Conservation (phyloP, 2,329 filamentous ascomycete genomes). For the Hirsutella minnesotensis region DNA sequence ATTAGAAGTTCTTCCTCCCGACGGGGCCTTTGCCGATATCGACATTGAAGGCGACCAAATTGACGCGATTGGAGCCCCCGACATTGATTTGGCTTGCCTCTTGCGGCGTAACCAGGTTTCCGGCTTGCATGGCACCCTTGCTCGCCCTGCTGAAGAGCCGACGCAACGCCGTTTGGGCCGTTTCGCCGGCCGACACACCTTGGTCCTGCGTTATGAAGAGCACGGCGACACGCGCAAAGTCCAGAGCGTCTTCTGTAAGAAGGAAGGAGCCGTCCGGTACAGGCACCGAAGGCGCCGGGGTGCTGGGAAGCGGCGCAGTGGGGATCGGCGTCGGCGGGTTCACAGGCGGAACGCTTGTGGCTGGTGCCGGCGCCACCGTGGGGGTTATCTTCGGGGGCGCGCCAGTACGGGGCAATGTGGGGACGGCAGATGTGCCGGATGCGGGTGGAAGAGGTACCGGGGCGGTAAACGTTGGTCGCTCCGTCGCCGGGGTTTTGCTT, state of each 20-base stretch:
- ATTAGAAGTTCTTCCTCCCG: conserved; percentile 11
- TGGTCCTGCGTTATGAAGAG: conserved; percentile 50
- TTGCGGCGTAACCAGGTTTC: conserved; percentile 22
- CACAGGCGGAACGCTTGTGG: neutral
- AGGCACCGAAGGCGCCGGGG: neutral
- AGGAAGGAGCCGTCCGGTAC: conserved; percentile 22
- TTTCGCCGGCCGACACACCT: conserved; percentile 34
- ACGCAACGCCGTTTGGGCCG: conserved; percentile 42
- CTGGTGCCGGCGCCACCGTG: neutral
- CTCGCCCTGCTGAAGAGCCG: conserved; percentile 36
- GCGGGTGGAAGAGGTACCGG: too few species aligned
- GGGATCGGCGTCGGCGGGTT: neutral
- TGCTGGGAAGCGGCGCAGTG: neutral
- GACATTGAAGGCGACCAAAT: conserved; percentile 36
- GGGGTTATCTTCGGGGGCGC: too few species aligned
- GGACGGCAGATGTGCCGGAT: too few species aligned
- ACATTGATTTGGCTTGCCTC: conserved; percentile 30
- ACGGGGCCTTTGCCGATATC: conserved; percentile 20
- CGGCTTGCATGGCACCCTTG: conserved; percentile 4
- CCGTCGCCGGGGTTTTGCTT: neutral
- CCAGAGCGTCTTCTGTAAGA: conserved; percentile 43
- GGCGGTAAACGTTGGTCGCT: too few species aligned
- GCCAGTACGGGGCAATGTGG: too few species aligned
- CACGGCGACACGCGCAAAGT: conserved; percentile 52
- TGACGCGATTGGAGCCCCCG: conserved; percentile 32